These are phyloP conservation scores for Kwoniella bestiolae DNA, from an alignment of 768 basidiomycete genomes.

Conservation along the genomic window DNA sequence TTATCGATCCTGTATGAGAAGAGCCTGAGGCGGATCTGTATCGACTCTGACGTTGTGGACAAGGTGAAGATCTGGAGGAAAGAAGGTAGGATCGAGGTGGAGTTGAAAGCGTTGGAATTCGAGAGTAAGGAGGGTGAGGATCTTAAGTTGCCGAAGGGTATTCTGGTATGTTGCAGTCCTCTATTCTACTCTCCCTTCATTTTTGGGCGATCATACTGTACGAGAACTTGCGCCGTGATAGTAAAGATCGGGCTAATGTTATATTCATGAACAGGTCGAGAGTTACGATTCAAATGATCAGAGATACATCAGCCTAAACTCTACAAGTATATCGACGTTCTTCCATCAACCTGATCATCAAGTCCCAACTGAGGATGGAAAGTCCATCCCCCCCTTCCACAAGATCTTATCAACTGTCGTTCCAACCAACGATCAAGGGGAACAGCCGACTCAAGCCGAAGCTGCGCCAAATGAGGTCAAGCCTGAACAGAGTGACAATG, in stretches of 20 bases:
- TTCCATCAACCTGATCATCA: slow-evolving; percentile 3
- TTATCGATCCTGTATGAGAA: slow-evolving; percentile 95
- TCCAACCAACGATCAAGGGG: neutral
- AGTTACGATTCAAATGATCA: slow-evolving; percentile 52
- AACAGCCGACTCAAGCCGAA: neutral
- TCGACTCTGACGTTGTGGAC: slow-evolving; percentile 86
- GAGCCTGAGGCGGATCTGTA: slow-evolving; percentile 79
- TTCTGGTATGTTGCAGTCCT: slow-evolving; percentile 47
- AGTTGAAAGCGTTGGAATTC: slow-evolving; percentile 56
- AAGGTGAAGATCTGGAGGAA: slow-evolving; percentile 76
- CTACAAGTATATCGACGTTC: slow-evolving; percentile 31
- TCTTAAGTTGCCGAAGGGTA: slow-evolving; percentile 41
- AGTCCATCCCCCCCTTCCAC: slow-evolving; percentile 69
- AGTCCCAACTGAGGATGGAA: slow-evolving; percentile 36
- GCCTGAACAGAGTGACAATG: neutral
- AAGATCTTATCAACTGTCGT: neutral
- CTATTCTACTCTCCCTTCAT: too few relatives aligned
- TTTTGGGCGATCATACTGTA: too few relatives aligned
- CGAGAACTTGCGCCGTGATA: too few relatives aligned
- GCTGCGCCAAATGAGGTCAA: neutral
- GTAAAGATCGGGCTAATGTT: neutral
- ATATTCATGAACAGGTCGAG: slow-evolving; percentile 45
- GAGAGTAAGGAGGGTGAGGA: slow-evolving; percentile 23
- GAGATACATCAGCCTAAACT: slow-evolving; percentile 48
- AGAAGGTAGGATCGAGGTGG: slow-evolving; percentile 84